Percentiles rank a stretch among this genome's conserved stretches.
These are phyloP conservation scores for Moesziomyces globuligerus DNA, from an alignment of 1,284 basidiomycete species.

Conservation along the genomic window DNA sequence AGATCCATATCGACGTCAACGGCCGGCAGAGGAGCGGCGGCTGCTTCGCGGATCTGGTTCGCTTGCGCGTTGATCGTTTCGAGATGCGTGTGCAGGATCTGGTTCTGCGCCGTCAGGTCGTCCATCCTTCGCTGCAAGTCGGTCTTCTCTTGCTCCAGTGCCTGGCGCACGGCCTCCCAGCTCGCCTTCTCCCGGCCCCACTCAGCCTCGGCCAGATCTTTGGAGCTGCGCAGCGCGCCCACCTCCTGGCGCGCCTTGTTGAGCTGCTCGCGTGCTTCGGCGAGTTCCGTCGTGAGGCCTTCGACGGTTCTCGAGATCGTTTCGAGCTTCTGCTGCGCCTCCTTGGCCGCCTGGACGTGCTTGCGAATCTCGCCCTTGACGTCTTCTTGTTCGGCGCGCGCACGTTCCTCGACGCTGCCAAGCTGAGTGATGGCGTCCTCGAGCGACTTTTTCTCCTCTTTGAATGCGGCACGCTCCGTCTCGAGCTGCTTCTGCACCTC, in stretches of 20 bases:
- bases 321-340: constrained; percentile 80
- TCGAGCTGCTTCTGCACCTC: constrained; percentile 74
- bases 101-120: constrained; percentile 81
- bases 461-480: constrained; percentile 75
- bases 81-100: constrained; percentile 81
- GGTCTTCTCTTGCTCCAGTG: constrained; percentile 79
- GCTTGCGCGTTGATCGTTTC: constrained; percentile 86
- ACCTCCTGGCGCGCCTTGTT: constrained; percentile 44
- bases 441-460: constrained; percentile 71
- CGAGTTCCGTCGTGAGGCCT: constrained; percentile 76
- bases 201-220: constrained; percentile 76
- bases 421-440: constrained; percentile 64
- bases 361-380: constrained; percentile 63
- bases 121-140: constrained; percentile 78
- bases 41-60: constrained; percentile 75
- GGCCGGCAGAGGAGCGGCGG: constrained; percentile 57
- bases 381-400: constrained; percentile 72
- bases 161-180: constrained; percentile 81
- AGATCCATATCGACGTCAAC: constrained; percentile 57
- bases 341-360: constrained; percentile 79
- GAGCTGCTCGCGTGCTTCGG: constrained; percentile 70
- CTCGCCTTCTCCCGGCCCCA: constrained; percentile 79
- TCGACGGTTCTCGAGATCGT: constrained; percentile 76
- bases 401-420: constrained; percentile 55
- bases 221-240: constrained; percentile 65